phyloP scores from a whole-genome alignment of 768 basidiomycete genomes.

The Kwoniella sp. region DNA sequence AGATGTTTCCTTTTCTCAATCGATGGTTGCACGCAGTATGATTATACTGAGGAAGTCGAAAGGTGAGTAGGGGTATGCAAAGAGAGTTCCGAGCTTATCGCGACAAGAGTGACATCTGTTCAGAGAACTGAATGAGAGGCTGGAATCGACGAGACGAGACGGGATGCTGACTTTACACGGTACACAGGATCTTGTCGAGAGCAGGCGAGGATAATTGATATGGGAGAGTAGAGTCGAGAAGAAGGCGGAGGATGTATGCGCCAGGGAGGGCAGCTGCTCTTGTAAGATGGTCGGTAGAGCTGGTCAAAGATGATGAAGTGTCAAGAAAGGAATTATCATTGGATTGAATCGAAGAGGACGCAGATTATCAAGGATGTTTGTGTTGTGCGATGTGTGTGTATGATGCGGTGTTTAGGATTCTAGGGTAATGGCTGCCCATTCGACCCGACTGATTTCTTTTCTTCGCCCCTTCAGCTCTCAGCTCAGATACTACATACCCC shows the following conservation, averaged over 20 bases:
- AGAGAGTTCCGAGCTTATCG: slow-evolving; percentile 5
- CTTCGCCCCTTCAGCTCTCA: not conserved
- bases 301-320: not conserved
- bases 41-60: not conserved
- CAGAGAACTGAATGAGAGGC: slow-evolving; percentile 10
- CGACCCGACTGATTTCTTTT: slow-evolving; percentile 24
- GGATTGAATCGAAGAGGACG: not conserved
- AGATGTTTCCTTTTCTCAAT: no score
- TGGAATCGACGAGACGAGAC: slow-evolving; percentile 1
- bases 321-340: not conserved
- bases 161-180: not conserved
- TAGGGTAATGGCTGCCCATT: not conserved
- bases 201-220: no score
- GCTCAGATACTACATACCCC: not conserved
- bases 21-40: no score
- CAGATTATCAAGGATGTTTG: slow-evolving; percentile 3
- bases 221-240: no score
- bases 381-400: slow-evolving; percentile 9
- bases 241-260: not conserved
- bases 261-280: slow-evolving; percentile 20
- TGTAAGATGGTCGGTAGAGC: slow-evolving; percentile 3
- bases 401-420: not conserved
- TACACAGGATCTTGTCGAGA: no score
- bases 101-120: not conserved
- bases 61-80: not conserved